Evolutionary conservation across 306 rosid species (phyloP).

Genomic region (Elaeagnus macrophylla): DNA sequence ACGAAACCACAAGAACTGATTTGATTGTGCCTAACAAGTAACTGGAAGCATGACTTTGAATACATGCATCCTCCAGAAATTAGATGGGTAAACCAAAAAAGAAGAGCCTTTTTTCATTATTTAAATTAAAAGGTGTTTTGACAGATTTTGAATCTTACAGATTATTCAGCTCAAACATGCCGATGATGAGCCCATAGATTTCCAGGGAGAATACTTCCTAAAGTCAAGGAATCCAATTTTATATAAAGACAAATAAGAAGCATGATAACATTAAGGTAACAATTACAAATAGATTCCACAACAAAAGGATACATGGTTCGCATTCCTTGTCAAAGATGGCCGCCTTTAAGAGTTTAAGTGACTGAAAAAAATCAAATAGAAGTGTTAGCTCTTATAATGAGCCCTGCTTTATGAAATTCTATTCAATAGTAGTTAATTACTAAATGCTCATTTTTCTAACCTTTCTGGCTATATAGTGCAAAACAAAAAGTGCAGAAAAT

Average conservation of each 20-base stretch:
- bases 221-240: conserved; percentile 44
- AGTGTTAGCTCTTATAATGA: conserved; percentile 6
- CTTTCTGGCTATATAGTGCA: too few relatives aligned
- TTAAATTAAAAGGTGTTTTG: not conserved
- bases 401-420: too few relatives aligned
- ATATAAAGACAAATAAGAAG: conserved; percentile 12
- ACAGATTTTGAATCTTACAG: conserved; percentile 35
- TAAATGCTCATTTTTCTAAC: too few relatives aligned
- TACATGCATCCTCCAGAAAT: conserved; percentile 12
- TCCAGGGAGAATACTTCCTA: conserved; percentile 81
- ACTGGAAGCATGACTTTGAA: conserved; percentile 10
- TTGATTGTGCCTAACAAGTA: conserved; percentile 8
- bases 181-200: conserved; percentile 81
- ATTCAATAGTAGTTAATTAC: too few relatives aligned
- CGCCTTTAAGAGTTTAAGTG: conserved; percentile 71
- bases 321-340: conserved; percentile 80
- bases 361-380: conserved; percentile 52
- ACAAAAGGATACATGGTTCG: conserved; percentile 76
- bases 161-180: conserved; percentile 96
- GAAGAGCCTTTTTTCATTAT: not conserved
- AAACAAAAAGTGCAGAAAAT: too few relatives aligned
- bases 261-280: conserved; percentile 15
- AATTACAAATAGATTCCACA: conserved; percentile 17
- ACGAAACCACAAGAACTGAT: not conserved
- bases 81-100: conserved; percentile 11